Conservation (phyloP, 768 basidiomycete genomes). For the Infundibulicybe gibba region DNA sequence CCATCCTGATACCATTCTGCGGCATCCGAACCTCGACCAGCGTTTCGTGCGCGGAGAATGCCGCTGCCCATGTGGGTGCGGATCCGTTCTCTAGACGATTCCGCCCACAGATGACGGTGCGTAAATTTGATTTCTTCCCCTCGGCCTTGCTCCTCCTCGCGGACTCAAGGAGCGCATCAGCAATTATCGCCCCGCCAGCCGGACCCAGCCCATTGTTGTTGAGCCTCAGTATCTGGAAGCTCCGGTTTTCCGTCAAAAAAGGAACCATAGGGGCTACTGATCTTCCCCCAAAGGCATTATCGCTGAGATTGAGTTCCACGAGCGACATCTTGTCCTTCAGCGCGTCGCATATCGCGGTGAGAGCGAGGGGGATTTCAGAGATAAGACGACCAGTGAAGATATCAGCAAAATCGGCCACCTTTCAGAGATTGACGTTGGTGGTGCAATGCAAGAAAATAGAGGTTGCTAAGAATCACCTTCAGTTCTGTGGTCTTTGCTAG, state of each 20-base stretch:
- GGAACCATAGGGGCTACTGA: slow-evolving; percentile 92
- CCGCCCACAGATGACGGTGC: slow-evolving; percentile 85
- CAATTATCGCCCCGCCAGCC: slow-evolving; percentile 80
- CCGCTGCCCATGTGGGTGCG: slow-evolving; percentile 79
- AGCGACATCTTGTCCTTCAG: slow-evolving; percentile 79
- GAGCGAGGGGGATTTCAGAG: slow-evolving; percentile 88
- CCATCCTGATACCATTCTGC: slow-evolving; percentile 97
- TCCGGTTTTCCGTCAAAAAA: slow-evolving; percentile 80
- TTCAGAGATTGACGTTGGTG: slow-evolving; percentile 1
- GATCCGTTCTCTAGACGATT: slow-evolving; percentile 95
- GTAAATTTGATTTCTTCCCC: slow-evolving; percentile 69
- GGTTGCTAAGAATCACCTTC: slow-evolving; percentile 43
- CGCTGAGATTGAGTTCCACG: slow-evolving; percentile 84
- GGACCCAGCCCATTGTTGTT: slow-evolving; percentile 98
- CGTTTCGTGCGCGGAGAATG: slow-evolving; percentile 80
- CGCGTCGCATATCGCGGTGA: slow-evolving; percentile 85
- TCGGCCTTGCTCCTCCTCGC: slow-evolving; percentile 64
- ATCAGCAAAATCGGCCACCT: slow-evolving; percentile 96
- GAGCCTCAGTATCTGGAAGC: slow-evolving; percentile 80
- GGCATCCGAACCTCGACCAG: slow-evolving; percentile 88
- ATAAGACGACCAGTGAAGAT: slow-evolving; percentile 98
- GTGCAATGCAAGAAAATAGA: background rate
- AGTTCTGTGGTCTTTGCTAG: slow-evolving; percentile 63
- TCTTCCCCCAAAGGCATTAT: slow-evolving; percentile 96
- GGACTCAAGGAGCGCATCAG: slow-evolving; percentile 77